Evolutionary conservation across 106 monocot genomes (phyloP).

Genomic region (Acorus calamus): DNA sequence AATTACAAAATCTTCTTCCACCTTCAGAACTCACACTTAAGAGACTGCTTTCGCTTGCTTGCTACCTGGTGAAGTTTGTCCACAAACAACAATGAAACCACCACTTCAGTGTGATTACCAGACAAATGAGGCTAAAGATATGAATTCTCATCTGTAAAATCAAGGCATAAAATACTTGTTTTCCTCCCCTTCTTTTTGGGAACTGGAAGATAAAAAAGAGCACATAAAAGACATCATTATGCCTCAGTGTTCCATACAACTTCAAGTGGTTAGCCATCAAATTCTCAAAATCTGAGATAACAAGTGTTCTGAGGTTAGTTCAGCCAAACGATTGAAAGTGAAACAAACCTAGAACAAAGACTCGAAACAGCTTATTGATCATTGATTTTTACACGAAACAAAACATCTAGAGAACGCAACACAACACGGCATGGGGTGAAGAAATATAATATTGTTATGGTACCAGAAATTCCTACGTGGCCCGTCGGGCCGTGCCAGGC

Average conservation of each 20-base stretch:
- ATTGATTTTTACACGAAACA: slow-evolving; percentile 10
- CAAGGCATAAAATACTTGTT: too few species aligned
- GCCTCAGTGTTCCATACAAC: slow-evolving; percentile 21
- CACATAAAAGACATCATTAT: slow-evolving; percentile 8
- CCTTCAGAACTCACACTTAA: slow-evolving; percentile 24
- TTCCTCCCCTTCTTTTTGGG: too few species aligned
- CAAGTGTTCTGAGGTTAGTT: slow-evolving; percentile 11
- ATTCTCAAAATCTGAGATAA: slow-evolving; percentile 26
- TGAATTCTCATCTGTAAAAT: too few species aligned
- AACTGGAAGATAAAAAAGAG: background rate
- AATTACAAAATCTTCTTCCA: slow-evolving; percentile 5
- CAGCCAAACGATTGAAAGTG: slow-evolving; percentile 16
- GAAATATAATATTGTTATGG: background rate
- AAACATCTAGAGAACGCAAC: background rate
- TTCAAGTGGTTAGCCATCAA: slow-evolving; percentile 34
- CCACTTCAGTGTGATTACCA: background rate
- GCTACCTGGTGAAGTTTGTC: slow-evolving; percentile 40
- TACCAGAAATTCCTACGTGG: slow-evolving; percentile 6
- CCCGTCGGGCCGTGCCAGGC: background rate
- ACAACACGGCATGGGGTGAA: background rate
- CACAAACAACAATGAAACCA: background rate
- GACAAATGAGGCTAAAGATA: too few species aligned
- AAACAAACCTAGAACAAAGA: slow-evolving; percentile 6
- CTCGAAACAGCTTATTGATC: slow-evolving; percentile 21
- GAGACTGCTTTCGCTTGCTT: slow-evolving; percentile 53